These are phyloP conservation scores for Oryza coarctata DNA, from an alignment of 176 grass and related monocot genomes.

Conservation along the genomic window DNA sequence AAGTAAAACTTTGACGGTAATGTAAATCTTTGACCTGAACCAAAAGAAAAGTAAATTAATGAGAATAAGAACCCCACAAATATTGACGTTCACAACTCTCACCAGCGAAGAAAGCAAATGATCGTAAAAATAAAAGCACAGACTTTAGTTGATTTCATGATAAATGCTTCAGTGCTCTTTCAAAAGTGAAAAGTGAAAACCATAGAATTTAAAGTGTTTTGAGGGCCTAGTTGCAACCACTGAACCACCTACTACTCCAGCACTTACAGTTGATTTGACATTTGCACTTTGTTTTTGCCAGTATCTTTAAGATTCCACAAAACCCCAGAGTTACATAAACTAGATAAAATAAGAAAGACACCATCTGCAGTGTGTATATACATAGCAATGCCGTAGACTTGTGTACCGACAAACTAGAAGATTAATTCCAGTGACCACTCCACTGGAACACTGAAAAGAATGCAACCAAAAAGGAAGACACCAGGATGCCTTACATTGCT, in stretches of 20 bases:
- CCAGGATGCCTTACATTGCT: constrained; percentile 72
- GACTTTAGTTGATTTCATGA: neutral
- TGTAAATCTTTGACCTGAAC: constrained; percentile 84
- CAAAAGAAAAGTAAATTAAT: constrained; percentile 26
- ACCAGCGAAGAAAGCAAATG: constrained; percentile 18
- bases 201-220: constrained; percentile 2
- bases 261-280: neutral
- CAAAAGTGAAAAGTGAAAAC: neutral
- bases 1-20: constrained; percentile 60
- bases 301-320: neutral
- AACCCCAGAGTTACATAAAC: neutral
- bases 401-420: neutral
- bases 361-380: neutral
- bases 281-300: neutral
- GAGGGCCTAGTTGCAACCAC: neutral
- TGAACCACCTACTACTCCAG: neutral
- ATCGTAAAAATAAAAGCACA: constrained; percentile 4
- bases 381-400: neutral
- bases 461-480: neutral
- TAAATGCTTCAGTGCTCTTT: neutral
- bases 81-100: neutral
- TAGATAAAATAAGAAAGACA: neutral
- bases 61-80: neutral
- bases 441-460: constrained; percentile 10
- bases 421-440: constrained; percentile 11